phyloP scores from a whole-genome alignment of 257 asterid genomes.

The Penstemon eatonii region DNA sequence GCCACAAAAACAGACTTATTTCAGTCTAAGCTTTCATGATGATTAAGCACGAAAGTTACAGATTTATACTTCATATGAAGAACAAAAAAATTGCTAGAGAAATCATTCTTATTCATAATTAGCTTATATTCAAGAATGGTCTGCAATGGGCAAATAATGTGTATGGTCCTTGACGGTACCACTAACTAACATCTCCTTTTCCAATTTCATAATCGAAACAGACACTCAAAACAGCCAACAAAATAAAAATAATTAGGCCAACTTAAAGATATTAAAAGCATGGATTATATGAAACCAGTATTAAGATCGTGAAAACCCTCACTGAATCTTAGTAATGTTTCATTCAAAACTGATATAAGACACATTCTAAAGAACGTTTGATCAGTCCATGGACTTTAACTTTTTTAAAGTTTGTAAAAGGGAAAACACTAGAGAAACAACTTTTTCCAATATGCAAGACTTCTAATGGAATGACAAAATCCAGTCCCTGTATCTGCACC shows the following conservation, averaged over 20 bases:
- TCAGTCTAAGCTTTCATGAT: not conserved
- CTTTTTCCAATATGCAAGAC: not conserved
- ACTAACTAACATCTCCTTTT: not conserved
- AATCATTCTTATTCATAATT: not conserved
- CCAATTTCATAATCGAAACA: slow-evolving; percentile 6
- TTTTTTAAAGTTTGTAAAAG: not conserved
- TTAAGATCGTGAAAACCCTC: slow-evolving; percentile 7
- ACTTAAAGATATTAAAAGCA: not conserved
- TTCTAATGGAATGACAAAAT: not conserved
- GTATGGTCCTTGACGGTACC: not conserved
- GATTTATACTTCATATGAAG: not conserved
- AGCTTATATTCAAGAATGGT: not conserved
- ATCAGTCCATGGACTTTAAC: not conserved
- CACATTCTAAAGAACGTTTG: no score
- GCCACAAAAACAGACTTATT: no score
- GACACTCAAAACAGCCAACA: not conserved
- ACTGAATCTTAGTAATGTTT: not conserved
- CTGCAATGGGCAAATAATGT: not conserved
- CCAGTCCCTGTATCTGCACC: not conserved
- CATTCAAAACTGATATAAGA: not conserved
- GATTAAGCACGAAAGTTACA: not conserved
- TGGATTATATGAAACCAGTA: not conserved
- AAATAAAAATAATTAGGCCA: not conserved
- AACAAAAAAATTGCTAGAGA: not conserved
- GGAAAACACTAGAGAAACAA: no score